phyloP scores from a whole-genome alignment of 306 rosid genomes.

The Ochetophila trinervis region DNA sequence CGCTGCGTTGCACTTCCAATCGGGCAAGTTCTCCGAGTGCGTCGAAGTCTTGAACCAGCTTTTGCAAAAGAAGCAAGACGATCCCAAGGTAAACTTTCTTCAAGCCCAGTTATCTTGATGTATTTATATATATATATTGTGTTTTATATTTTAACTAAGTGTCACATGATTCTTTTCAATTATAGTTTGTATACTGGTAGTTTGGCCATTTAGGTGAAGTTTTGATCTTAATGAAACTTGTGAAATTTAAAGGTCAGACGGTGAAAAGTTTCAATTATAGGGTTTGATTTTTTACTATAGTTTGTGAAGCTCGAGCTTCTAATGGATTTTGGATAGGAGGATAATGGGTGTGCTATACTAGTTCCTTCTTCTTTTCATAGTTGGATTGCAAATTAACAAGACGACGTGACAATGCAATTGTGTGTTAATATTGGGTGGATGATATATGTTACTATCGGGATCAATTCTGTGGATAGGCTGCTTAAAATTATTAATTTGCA shows the following conservation, averaged over 20 bases:
- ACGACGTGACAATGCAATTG: neutral
- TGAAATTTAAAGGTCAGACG: neutral
- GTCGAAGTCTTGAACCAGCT: conserved; percentile 70
- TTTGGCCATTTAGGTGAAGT: too few relatives aligned
- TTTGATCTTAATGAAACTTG: neutral
- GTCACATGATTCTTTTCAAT: neutral
- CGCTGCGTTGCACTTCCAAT: conserved; percentile 80
- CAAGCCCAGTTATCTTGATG: neutral
- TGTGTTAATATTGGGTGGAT: neutral
- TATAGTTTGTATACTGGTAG: neutral
- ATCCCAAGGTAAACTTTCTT: conserved; percentile 65
- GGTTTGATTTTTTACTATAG: neutral
- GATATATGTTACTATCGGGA: neutral
- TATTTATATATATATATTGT: too few relatives aligned
- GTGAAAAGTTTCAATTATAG: neutral
- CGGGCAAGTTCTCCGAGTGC: conserved; percentile 75
- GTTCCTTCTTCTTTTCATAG: neutral
- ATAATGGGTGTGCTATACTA: neutral
- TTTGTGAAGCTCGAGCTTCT: neutral
- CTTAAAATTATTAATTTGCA: neutral
- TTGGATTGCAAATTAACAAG: neutral
- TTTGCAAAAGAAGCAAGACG: conserved; percentile 62
- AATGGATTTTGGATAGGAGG: neutral
- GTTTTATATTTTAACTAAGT: neutral
- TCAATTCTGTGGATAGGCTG: neutral